Evolutionary conservation across 2,329 filamentous ascomycete genomes (phyloP).

Genomic region (Aspergillus brunneoviolaceus): DNA sequence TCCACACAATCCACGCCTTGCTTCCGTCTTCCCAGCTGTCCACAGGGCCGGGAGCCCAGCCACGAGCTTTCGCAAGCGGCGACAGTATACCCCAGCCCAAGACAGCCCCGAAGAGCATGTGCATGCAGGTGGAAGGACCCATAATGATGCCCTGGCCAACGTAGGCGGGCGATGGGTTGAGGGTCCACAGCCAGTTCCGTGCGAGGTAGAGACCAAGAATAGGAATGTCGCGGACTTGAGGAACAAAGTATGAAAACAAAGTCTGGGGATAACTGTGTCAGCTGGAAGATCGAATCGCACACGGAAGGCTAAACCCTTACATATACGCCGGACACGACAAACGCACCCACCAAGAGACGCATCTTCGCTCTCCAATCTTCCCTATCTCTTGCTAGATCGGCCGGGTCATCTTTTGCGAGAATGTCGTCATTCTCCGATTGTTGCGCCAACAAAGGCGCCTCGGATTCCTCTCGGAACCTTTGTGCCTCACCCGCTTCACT

Average conservation of each 20-base stretch:
- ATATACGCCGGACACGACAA: constrained; percentile 58
- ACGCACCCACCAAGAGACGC: constrained; percentile 58
- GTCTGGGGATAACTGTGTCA: constrained; percentile 56
- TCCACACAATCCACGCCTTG: constrained; percentile 98
- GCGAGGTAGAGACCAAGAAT: constrained; percentile 76
- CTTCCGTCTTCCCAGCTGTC: constrained; percentile 88
- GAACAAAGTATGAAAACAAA: constrained; percentile 84
- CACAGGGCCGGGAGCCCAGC: constrained; percentile 87
- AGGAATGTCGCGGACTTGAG: constrained; percentile 79
- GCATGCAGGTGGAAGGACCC: constrained; percentile 90
- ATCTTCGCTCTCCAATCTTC: constrained; percentile 64
- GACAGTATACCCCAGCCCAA: constrained; percentile 90
- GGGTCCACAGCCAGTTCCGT: constrained; percentile 83
- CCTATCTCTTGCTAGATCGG: constrained; percentile 37
- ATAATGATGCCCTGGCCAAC: constrained; percentile 98
- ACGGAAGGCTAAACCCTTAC: constrained; percentile 32
- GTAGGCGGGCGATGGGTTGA: constrained; percentile 97
- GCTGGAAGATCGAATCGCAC: not conserved
- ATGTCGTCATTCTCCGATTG: constrained; percentile 48
- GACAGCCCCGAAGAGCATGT: constrained; percentile 89
- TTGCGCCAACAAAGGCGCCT: constrained; percentile 33
- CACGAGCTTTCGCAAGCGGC: constrained; percentile 77
- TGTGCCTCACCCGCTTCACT: constrained; percentile 14
- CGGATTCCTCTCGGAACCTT: constrained; percentile 26
- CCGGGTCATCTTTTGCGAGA: constrained; percentile 45